Evolutionary conservation across 345 rosid species (phyloP), one percentile per base, ranked within the genome.

Genomic region (Melaleuca quinquenervia): DNA sequence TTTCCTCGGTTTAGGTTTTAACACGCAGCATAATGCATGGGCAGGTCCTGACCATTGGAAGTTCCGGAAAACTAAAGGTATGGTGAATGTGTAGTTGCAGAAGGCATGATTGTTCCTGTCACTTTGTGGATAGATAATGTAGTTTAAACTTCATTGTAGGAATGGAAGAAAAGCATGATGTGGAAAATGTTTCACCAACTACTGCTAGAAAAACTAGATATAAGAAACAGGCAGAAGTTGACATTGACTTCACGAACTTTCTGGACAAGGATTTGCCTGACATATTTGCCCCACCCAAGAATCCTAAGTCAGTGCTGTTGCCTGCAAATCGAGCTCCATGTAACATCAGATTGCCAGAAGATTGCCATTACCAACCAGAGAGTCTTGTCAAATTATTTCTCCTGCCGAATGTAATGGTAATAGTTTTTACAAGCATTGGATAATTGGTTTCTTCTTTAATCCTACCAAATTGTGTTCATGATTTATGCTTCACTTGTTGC

Each of bases 21-120:
- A 91, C 60, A 90, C 93, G 29, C 96, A 93, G 89, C 96, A 91
- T 89, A 97, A 97, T 92, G 94, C 94, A 82, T 97, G 99, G 99
- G 99, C 99, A 11, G 99, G 99, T 90, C 98, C 99, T 89, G 99
- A 95, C 89, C 98, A 96, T 86, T 97, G 99, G 98, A 96, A 97
- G 89, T 97, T 91, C 87, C 93, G 84, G 54, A 97, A 95, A 91
- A 87, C 91, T 86, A 93, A 95, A 95, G 95, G 97, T 96, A 88
- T 60, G 62, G 48, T 50, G 50, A 85, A 86, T 75, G 83, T 83
- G 22, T 74, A 51, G 50, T 87, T 13, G 18, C 52, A 64, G 45
- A 18, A 48, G 48, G n/a, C 56, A 51, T 62, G 52, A 82, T 82
- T 2, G 13, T 82, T 18, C 82, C 52, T 86, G 24, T 86, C 27